phyloP scores from a whole-genome alignment of 2,329 filamentous ascomycete genomes.

The Sporothrix variecibatus region DNA sequence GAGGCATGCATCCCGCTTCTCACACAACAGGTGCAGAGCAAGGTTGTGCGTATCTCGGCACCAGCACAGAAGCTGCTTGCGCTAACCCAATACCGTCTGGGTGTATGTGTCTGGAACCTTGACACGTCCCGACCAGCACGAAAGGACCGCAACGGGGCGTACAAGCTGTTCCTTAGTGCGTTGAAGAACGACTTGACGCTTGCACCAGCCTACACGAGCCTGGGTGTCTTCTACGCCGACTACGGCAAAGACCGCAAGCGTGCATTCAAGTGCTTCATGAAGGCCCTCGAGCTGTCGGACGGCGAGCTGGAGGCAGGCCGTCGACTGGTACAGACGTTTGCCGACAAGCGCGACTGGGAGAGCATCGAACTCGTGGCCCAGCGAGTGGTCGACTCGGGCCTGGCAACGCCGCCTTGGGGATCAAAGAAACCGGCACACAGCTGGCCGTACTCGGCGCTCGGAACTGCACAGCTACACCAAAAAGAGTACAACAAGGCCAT shows the following conservation, averaged over 20 bases:
- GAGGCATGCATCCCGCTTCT: slow-evolving; percentile 68
- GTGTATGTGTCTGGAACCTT: slow-evolving; percentile 82
- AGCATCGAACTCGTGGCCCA: slow-evolving; percentile 90
- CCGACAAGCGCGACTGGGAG: slow-evolving; percentile 92
- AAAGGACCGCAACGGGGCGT: slow-evolving; percentile 79
- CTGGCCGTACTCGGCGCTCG: slow-evolving; percentile 93
- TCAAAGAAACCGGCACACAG: slow-evolving; percentile 91
- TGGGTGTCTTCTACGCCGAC: slow-evolving; percentile 89
- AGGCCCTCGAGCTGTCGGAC: slow-evolving; percentile 88
- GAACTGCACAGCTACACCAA: slow-evolving; percentile 91
- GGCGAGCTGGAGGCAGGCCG: slow-evolving; percentile 87
- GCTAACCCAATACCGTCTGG: slow-evolving; percentile 83
- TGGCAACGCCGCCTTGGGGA: slow-evolving; percentile 83
- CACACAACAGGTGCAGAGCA: slow-evolving; percentile 55
- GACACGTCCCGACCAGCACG: slow-evolving; percentile 73
- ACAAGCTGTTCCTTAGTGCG: slow-evolving; percentile 77
- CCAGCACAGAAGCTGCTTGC: slow-evolving; percentile 72
- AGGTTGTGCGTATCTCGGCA: slow-evolving; percentile 37
- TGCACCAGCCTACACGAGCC: slow-evolving; percentile 85
- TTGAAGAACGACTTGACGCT: slow-evolving; percentile 85
- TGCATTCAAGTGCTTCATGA: slow-evolving; percentile 91
- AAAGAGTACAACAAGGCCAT: slow-evolving; percentile 88
- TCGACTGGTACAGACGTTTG: slow-evolving; percentile 80
- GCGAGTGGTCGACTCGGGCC: slow-evolving; percentile 91
- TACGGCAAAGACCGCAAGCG: slow-evolving; percentile 85